phyloP scores from a whole-genome alignment of 495 filamentous ascomycete genomes.

The Aspergillus affinis region DNA sequence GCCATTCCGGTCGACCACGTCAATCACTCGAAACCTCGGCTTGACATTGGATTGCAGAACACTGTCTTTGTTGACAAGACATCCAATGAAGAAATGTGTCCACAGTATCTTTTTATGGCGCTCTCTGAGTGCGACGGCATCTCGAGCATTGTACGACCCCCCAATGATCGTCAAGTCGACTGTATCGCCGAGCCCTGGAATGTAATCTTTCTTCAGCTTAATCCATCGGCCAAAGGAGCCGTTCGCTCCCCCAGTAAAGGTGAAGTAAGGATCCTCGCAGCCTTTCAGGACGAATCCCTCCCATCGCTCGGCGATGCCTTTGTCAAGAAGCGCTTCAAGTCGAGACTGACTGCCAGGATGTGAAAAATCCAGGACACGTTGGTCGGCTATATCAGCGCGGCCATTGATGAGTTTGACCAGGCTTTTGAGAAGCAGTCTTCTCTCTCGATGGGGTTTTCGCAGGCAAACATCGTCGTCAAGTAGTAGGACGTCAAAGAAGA shows the following conservation, averaged over 20 bases:
- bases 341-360: constrained; percentile 35
- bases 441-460: constrained; percentile 55
- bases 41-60: constrained; percentile 49
- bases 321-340: constrained; percentile 63
- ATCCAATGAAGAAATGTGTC: constrained; percentile 80
- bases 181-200: constrained; percentile 75
- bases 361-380: constrained; percentile 63
- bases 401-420: constrained; percentile 58
- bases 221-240: constrained; percentile 57
- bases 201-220: constrained; percentile 90
- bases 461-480: constrained; percentile 68
- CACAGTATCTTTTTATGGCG: constrained; percentile 53
- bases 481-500: constrained; percentile 77
- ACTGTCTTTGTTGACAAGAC: constrained; percentile 70
- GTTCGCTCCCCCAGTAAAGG: constrained; percentile 33
- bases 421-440: constrained; percentile 58
- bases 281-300: constrained; percentile 83
- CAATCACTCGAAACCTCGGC: constrained; percentile 67
- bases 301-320: constrained; percentile 60
- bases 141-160: constrained; percentile 61
- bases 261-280: constrained; percentile 73
- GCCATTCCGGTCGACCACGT: constrained; percentile 48
- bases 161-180: constrained; percentile 79
- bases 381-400: constrained; percentile 58
- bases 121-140: constrained; percentile 44